Evolutionary conservation across 2,329 filamentous ascomycete species (phyloP), one percentile per base, ranked within the genome.

Genomic region (Colletotrichum lentis): DNA sequence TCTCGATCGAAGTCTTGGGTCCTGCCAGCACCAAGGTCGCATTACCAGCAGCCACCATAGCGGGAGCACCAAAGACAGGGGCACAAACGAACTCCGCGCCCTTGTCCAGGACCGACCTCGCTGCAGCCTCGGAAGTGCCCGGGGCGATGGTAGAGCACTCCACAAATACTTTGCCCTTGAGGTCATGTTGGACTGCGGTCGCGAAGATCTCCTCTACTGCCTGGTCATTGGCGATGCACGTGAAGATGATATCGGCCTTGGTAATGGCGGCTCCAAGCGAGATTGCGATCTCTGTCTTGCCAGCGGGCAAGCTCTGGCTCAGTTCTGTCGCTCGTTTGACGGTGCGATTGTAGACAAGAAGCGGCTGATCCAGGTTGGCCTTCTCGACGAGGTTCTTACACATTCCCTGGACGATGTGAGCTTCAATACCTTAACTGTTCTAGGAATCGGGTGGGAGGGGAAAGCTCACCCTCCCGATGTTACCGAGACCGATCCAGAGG

Each of bases 91-190:
- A 96, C 46, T 89, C 83, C 2, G 86, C 93, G 6, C 91, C 91
- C 27, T 84, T 83, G 1, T 77, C 83, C 14, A 81, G 81, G 68
- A 91, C 81, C 31, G 79, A 82, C 72, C 87, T 82, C 31, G 89
- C 89, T 3, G 93, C 78, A 31, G 83, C 83, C 69, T 92, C 86
- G 1, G 91, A 92, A 4, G 91, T 93, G 63, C 94, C 90, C 0
- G 94, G 94, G 77, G 96, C 91, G 43, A 97, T 87, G 31, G 94
- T 97, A 3, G 92, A 96, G 83, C 91, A 94, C 76, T 97, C 94
- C 39, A 97, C 86, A 72, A 97, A 90, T 18, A 96, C 82, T 80
- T 97, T 97, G 69, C 88, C 89, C 35, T 83, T 83, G 20, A 92
- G 80, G 65, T 88, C 80, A 20, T 80, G 75, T 55, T 85, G 73